Conservation (phyloP, 139 green algal species). For the Ulvella scutata region DNA sequence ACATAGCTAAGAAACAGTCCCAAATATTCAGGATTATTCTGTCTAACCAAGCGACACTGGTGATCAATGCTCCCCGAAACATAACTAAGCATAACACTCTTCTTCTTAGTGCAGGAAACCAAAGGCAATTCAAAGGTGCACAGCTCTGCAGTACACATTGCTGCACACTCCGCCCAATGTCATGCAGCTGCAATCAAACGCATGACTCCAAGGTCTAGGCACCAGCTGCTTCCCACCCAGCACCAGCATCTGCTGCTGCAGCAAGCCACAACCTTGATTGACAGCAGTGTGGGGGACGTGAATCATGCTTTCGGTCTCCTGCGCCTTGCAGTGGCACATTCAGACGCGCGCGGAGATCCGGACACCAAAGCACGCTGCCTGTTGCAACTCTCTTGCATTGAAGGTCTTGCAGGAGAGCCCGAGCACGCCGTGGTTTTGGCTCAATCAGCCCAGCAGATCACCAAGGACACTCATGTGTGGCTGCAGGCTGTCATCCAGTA, state of each 20-base stretch:
- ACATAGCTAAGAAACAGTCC: too few species aligned
- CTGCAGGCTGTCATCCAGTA: background rate
- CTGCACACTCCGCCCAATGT: background rate
- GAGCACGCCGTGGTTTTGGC: background rate
- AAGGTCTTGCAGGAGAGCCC: background rate
- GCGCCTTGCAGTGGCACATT: background rate
- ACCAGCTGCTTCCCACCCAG: background rate
- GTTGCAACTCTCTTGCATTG: background rate
- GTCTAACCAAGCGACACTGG: too few species aligned
- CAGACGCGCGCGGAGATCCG: background rate
- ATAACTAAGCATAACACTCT: too few species aligned
- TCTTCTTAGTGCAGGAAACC: background rate
- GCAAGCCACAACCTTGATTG: background rate
- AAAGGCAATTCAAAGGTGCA: background rate
- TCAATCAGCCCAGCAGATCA: background rate
- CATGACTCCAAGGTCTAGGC: background rate
- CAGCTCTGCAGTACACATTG: background rate
- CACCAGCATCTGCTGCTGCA: background rate
- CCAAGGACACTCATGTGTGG: background rate
- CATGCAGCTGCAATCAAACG: background rate
- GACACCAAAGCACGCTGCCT: background rate
- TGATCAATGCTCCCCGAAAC: too few species aligned
- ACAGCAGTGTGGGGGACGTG: background rate
- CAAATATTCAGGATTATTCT: too few species aligned
- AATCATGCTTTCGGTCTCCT: background rate